Base-by-base conservation (phyloP, 208 protist species). In the Acanthamoeba royreba region DNA sequence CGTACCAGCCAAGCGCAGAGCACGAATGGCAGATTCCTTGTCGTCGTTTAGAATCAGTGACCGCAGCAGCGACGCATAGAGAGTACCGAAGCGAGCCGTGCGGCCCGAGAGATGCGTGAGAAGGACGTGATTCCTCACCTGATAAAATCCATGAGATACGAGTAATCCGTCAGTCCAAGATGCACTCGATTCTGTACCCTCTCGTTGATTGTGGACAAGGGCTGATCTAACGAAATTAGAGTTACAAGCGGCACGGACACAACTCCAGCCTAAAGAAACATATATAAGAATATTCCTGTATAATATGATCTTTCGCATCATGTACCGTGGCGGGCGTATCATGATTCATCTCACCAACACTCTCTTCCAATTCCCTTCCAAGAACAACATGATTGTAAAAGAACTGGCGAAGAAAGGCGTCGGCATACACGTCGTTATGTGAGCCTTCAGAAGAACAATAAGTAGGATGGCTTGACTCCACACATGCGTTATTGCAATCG, bases 341-440 rank as follows among this genome's bases (percentile, higher is more conserved):
- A n/a, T 81, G 72, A 15, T 81, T 81, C 72, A 81, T 81, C 33
- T 81, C 72, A 19, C 72, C 72, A 15, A 28, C 72, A 11, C 72
- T 81, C 28, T 81, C 72, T 19, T 81, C 72, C 5, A 81, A 25
- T 15, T 17, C 13, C 40, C n/a, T 81, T 35, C 72, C 72, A 25
- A 45, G 72, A n/a, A 81, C 72, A 35, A 52, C 49, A 28, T 81
- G 72, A 8, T 81, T 81, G 72, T 85, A 66, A 47, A 72, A 92
- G 45, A 92, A 92, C n/a, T 86, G 45, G 8, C 77, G 77, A 22
- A 91, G 49, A 85, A 89, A 93, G 47, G 43, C 40, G 19, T 92
- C 92, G 28, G 92, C 69, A 40, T 92, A 94, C 11, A 74, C 52
- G 49, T 94, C 92, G 45, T 94, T 94, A 52, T 94, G 92, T 4